Base-by-base conservation (phyloP, 176 grass and related monocot genomes). In the Lolium rigidum region DNA sequence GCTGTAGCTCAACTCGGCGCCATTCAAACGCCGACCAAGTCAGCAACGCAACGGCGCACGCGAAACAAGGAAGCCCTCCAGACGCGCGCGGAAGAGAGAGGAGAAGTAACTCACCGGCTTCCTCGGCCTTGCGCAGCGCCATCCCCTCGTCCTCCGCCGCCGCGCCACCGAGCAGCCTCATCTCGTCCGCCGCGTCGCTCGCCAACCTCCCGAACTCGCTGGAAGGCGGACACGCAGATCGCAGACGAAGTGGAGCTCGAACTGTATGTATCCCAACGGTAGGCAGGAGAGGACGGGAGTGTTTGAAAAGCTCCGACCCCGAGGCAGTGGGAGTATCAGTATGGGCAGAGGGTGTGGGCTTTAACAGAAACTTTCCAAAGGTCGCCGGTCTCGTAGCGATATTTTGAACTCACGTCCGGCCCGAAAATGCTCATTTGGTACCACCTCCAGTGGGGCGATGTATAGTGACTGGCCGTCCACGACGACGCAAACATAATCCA, bases 61-160 rank as follows among this genome's bases (percentile, higher is more conserved):
- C 26, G 26, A 1, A 28, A 28, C 2, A 28, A 35, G 31, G 31
- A 35, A 35, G 31, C 31, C 31, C 31, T 35, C 31, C 31, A 35
- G 31, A 43, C 41, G 41, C 38, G 2, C 38, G 3, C 41, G 46
- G 46, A 2, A 65, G 62, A 2, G 47, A 17, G 47, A 10, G 7
- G 46, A 37, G 56, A 39, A 50, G n/a, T 35, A 2, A 38, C 84
- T 58, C 80, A 97, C 94, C 94, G 64, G 94, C 85, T 87, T 97
- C 94, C 86, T 92, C 92, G 11, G 92, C 94, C 89, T 94, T 97
- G 84, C 94, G 81, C 71, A 90, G 39, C 78, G 92, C 89, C 87
- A 97, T 94, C 76, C 90, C 94, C 28, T 80, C 82, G 73, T 67
- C 89, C 49, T 79, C 74, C 50, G 60, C 44, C 87, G 26, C 81